Conservation (phyloP, 768 basidiomycete genomes). For the Myochromella boudieri region DNA sequence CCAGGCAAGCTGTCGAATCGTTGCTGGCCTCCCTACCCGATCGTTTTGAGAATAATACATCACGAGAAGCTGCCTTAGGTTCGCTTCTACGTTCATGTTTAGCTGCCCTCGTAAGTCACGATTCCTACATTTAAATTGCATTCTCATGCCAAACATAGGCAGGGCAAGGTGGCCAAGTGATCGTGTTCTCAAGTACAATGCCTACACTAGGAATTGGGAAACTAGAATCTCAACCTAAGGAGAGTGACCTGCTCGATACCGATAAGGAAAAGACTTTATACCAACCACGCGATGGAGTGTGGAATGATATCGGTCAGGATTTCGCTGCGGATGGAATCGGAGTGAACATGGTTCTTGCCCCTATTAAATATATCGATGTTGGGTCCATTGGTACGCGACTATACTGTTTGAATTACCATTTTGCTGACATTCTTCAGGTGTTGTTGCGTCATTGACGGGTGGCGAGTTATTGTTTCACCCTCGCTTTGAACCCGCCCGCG, state of each 20-base stretch:
- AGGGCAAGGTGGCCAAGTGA: constrained; percentile 74
- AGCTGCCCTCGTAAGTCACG: constrained; percentile 61
- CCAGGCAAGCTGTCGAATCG: constrained; percentile 61
- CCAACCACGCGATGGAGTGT: constrained; percentile 70
- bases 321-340: constrained; percentile 89
- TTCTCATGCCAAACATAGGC: constrained; percentile 34
- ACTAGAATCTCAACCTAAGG: constrained; percentile 54
- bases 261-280: constrained; percentile 87
- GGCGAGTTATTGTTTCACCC: constrained; percentile 94
- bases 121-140: not conserved
- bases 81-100: constrained; percentile 73
- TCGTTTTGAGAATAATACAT: constrained; percentile 50
- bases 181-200: constrained; percentile 67
- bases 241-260: constrained; percentile 72
- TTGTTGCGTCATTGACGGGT: constrained; percentile 72
- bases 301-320: constrained; percentile 85
- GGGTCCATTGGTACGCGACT: constrained; percentile 70
- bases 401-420: not conserved
- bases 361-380: constrained; percentile 77
- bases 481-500: constrained; percentile 72
- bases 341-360: constrained; percentile 86
- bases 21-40: constrained; percentile 66
- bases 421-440: constrained; percentile 38
- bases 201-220: constrained; percentile 76
- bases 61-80: constrained; percentile 68